phyloP scores from a whole-genome alignment of 75 land plant species.

The Picea glauca region DNA sequence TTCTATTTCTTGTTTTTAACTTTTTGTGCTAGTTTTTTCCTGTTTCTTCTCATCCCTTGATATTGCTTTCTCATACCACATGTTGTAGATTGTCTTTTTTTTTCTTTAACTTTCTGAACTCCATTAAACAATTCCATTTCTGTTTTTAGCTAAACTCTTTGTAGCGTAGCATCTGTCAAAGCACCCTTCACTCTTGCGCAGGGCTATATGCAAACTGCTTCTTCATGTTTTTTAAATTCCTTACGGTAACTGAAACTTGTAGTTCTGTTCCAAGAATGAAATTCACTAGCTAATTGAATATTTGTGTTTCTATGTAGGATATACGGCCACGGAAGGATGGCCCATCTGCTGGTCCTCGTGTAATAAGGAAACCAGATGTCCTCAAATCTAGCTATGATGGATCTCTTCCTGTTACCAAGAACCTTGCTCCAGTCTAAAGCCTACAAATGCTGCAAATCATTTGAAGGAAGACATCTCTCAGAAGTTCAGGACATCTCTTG shows the following conservation, averaged over 20 bases:
- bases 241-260: neutral
- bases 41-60: no score
- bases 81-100: no score
- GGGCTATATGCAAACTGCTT: neutral
- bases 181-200: neutral
- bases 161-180: neutral
- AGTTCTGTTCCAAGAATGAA: neutral
- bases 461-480: no score
- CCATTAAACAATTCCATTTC: no score
- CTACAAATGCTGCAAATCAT: neutral
- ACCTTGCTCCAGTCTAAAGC: constrained; percentile 13
- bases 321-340: constrained; percentile 41
- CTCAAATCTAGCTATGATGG: constrained; percentile 30
- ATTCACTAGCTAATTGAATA: neutral
- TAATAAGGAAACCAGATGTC: constrained; percentile 21
- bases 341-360: constrained; percentile 22
- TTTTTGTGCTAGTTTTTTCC: no score
- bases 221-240: neutral
- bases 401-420: constrained; percentile 30
- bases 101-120: no score
- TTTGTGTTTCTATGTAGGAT: constrained; percentile 22
- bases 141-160: no score
- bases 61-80: no score
- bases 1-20: no score
- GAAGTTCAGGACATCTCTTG: no score